Conservation (phyloP, 495 filamentous ascomycete species). For the Staphylotrichum longicolle region DNA sequence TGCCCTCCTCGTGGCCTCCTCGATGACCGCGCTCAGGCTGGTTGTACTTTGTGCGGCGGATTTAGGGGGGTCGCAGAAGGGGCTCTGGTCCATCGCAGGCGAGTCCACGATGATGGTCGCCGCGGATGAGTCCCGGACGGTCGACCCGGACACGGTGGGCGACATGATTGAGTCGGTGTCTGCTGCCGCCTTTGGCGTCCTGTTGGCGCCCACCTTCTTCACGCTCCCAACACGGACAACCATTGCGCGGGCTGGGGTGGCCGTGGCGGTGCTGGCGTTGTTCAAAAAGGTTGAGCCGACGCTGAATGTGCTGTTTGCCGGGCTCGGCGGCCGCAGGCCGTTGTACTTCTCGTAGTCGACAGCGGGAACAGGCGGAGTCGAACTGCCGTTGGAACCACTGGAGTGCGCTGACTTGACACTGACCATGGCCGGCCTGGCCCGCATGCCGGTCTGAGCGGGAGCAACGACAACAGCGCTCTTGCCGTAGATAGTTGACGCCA, state of each 20-base stretch:
- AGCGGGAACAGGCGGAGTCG: slow-evolving; percentile 54
- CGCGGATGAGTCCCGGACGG: slow-evolving; percentile 36
- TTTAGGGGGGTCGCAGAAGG: slow-evolving; percentile 57
- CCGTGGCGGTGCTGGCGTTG: slow-evolving; percentile 53
- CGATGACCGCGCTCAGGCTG: slow-evolving; percentile 53
- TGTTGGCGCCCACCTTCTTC: slow-evolving; percentile 42
- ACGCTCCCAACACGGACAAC: slow-evolving; percentile 53
- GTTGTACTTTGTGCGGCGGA: slow-evolving; percentile 39
- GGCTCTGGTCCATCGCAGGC: slow-evolving; percentile 50
- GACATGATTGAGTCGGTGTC: slow-evolving; percentile 31
- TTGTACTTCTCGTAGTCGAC: slow-evolving; percentile 53
- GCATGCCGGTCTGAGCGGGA: slow-evolving; percentile 78
- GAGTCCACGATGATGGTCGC: slow-evolving; percentile 53
- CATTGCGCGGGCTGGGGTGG: slow-evolving; percentile 52
- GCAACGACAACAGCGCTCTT: slow-evolving; percentile 75
- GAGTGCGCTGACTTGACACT: slow-evolving; percentile 70
- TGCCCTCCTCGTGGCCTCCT: slow-evolving; percentile 47
- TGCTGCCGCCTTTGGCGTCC: slow-evolving; percentile 15
- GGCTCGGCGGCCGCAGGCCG: slow-evolving; percentile 48
- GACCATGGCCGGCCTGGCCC: slow-evolving; percentile 84
- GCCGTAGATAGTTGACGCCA: slow-evolving; percentile 90
- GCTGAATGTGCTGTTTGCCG: slow-evolving; percentile 53
- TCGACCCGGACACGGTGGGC: slow-evolving; percentile 24
- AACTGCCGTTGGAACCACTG: slow-evolving; percentile 42
- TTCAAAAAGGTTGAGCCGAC: slow-evolving; percentile 65